Percentiles rank a stretch among this genome's conserved stretches.
phyloP scores from a whole-genome alignment of 1,284 basidiomycete genomes.

The Leccinum fallax region DNA sequence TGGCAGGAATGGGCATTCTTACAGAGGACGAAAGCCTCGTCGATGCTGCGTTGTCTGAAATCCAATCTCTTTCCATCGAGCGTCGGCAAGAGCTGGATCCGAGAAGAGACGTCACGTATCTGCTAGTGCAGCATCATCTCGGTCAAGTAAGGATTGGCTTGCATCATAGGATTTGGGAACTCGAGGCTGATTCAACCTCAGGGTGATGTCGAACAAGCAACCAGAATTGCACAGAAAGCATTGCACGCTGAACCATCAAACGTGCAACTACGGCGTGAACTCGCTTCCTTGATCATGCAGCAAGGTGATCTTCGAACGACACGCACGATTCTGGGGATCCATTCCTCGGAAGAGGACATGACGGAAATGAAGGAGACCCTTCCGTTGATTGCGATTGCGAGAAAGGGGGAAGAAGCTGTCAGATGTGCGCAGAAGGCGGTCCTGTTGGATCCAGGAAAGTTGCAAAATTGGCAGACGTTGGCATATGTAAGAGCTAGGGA shows the following conservation, averaged over 20 bases:
- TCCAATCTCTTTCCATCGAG: slow-evolving; percentile 67
- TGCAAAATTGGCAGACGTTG: slow-evolving; percentile 59
- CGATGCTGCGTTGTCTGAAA: slow-evolving; percentile 86
- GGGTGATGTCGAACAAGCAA: slow-evolving; percentile 53
- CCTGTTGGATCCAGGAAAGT: slow-evolving; percentile 65
- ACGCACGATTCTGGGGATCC: slow-evolving; percentile 40
- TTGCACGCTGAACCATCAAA: slow-evolving; percentile 58
- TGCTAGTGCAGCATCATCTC: slow-evolving; percentile 69
- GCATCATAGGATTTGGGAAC: background rate
- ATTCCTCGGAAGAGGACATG: slow-evolving; percentile 31
- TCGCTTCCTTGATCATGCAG: slow-evolving; percentile 59
- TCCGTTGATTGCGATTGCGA: slow-evolving; percentile 46
- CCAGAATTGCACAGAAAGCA: slow-evolving; percentile 56
- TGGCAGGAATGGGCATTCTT: slow-evolving; percentile 86
- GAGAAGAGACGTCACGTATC: slow-evolving; percentile 61
- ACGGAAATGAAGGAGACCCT: slow-evolving; percentile 42
- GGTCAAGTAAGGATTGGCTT: slow-evolving; percentile 51
- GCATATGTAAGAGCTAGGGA: slow-evolving; percentile 50
- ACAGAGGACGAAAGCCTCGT: slow-evolving; percentile 74
- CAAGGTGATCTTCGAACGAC: slow-evolving; percentile 44
- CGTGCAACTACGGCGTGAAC: slow-evolving; percentile 47
- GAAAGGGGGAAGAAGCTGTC: slow-evolving; percentile 38
- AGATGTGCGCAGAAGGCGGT: slow-evolving; percentile 65
- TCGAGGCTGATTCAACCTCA: slow-evolving; percentile 28
- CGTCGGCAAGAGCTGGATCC: slow-evolving; percentile 67